Conservation (phyloP, 2,329 filamentous ascomycete genomes). For the Fusarium foetens region DNA sequence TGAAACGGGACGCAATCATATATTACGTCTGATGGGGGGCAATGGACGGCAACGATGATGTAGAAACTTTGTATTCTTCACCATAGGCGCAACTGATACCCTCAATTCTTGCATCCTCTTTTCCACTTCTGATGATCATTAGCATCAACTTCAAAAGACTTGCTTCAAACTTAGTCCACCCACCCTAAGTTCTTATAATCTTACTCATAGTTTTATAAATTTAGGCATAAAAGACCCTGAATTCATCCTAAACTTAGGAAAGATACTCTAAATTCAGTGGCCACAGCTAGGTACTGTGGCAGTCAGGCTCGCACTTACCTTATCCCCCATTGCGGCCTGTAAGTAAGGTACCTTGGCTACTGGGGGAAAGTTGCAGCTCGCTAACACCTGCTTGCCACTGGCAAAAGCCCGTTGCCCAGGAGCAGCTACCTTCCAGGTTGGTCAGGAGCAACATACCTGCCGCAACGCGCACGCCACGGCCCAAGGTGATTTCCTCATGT, state of each 20-base stretch:
- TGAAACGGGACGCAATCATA: constrained; percentile 21
- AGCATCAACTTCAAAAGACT: neutral
- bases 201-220: neutral
- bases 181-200: neutral
- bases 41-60: constrained; percentile 22
- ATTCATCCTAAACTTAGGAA: neutral
- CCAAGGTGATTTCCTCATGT: neutral
- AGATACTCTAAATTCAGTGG: neutral
- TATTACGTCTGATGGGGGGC: constrained; percentile 30
- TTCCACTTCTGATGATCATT: neutral
- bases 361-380: neutral
- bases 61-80: neutral
- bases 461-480: neutral
- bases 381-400: neutral
- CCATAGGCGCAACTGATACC: neutral
- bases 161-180: neutral
- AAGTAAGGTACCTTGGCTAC: neutral
- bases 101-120: neutral
- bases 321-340: neutral
- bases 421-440: neutral
- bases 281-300: too few species aligned
- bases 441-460: neutral
- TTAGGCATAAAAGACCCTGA: neutral
- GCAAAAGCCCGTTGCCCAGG: neutral
- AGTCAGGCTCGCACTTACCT: neutral